A percentile compares a stretch with the other conserved stretches of the same genome.
Conservation (phyloP, 371 early-diverging fungal genomes). For the Haplosporangium sp. region DNA sequence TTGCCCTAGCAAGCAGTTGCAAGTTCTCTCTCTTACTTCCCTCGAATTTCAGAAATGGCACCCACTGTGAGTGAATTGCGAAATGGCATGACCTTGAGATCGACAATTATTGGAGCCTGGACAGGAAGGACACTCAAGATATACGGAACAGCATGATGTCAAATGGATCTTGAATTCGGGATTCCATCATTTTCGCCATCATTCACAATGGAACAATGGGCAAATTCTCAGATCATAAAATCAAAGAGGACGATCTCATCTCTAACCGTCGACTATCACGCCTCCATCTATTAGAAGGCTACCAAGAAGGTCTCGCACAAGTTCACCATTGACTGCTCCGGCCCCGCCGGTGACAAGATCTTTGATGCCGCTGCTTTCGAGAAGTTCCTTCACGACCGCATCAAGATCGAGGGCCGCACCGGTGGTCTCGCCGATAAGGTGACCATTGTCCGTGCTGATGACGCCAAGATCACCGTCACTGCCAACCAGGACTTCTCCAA, state of each 20-base stretch:
- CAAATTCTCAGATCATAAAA: not conserved
- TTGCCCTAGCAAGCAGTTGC: conserved; percentile 16
- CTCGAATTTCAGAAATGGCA: conserved; percentile 55
- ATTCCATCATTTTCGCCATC: too few species aligned
- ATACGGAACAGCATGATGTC: not conserved
- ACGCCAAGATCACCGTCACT: conserved; percentile 83
- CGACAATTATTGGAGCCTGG: too few species aligned
- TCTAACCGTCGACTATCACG: not conserved
- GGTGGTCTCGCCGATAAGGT: conserved; percentile 94
- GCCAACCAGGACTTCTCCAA: conserved; percentile 90
- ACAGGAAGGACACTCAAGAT: not conserved
- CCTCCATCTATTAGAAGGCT: conserved; percentile 44
- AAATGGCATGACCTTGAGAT: too few species aligned
- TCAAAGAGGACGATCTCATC: not conserved
- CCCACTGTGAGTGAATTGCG: conserved; percentile 52
- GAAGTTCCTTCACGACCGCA: conserved; percentile 97
- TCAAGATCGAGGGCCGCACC: conserved; percentile 98
- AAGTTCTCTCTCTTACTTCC: conserved; percentile 49
- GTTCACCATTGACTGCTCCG: conserved; percentile 94
- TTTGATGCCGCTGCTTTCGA: conserved; percentile 97
- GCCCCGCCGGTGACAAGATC: conserved; percentile 95
- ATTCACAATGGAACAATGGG: too few species aligned
- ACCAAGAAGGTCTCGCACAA: conserved; percentile 67
- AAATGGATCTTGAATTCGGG: not conserved
- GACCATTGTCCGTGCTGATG: conserved; percentile 82